Base-by-base conservation (phyloP, 1,139 yeast species). In the Williopsis jadinii region DNA sequence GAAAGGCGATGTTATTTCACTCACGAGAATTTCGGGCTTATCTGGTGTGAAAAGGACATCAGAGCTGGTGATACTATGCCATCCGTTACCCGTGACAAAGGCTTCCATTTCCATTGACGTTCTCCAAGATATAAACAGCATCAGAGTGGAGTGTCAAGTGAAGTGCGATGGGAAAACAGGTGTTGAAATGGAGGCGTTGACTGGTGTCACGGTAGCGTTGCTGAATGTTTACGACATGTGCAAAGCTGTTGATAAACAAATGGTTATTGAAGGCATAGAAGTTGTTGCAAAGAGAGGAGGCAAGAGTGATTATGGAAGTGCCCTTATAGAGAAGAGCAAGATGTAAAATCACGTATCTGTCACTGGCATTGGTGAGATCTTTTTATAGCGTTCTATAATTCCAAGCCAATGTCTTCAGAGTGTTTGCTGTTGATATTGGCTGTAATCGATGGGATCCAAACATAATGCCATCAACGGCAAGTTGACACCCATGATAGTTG, bases 141-240 rank as follows among this genome's bases (percentile, higher is more conserved):
- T 70, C 6, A 47, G 51, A 37, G 57, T 56, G 9, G 42, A 37
- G 11, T 60, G 71, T 40, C 56, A 59, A 1, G 77, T 70, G 2
- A 62, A 64, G 31, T 70, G 76, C 45, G 59, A 59, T 8, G 77
- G 76, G 10, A 63, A 66, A 41, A 73, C 78, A 0, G 78, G 78
- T 0, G 77, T 73, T 11, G 78, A 73, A 48, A 73, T 73, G 77
- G 78, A 73, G 49, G 77, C 78, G 0, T 45, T 73, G 26, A 59
- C 64, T 2, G 77, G 77, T 0, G 69, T 63, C 9, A 59, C 62
- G 32, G 59, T 65, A 9, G 58, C 72, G 1, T 53, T 72, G 35
- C 55, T 67, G 29, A 71, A 77, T 9, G 58, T 73, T n/a, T 73
- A 73, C 44, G 78, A 73, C 49, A 73, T 73, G 78, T 72, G 77